Evolutionary conservation across 139 green algal species (phyloP).

Genomic region (Chlorella sp.): DNA sequence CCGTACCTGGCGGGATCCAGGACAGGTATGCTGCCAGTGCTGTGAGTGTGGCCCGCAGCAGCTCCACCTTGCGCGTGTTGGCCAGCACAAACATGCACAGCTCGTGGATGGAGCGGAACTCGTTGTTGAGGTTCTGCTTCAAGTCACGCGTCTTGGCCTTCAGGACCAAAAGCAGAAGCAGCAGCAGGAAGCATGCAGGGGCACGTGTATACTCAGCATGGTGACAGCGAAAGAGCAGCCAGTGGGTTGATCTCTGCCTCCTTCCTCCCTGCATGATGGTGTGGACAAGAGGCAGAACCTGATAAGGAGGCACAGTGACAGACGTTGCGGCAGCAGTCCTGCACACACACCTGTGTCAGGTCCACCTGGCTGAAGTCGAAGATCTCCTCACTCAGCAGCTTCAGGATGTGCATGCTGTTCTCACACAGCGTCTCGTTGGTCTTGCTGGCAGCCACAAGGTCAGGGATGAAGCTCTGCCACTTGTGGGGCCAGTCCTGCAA

Average conservation of each 20-base stretch:
- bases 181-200: too few relatives aligned
- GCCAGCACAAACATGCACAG: constrained; percentile 90
- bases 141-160: constrained; percentile 93
- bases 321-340: too few relatives aligned
- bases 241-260: too few relatives aligned
- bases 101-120: constrained; percentile 93
- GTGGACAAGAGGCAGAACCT: too few relatives aligned
- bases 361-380: constrained; percentile 95
- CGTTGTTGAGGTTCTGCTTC: constrained; percentile 87
- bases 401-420: constrained; percentile 96
- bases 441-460: constrained; percentile 89
- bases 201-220: too few relatives aligned
- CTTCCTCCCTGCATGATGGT: too few relatives aligned
- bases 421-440: constrained; percentile 94
- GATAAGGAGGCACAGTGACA: too few relatives aligned
- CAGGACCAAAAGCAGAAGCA: neutral
- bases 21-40: constrained; percentile 85
- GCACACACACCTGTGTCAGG: constrained; percentile 75
- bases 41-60: constrained; percentile 71
- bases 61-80: constrained; percentile 53
- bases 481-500: constrained; percentile 89
- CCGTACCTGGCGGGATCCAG: constrained; percentile 93
- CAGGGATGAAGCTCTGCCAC: constrained; percentile 90
- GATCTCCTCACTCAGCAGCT: constrained; percentile 93
- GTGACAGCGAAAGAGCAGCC: too few relatives aligned